A percentile compares a stretch with the other conserved stretches of the same genome.
These are phyloP conservation scores for Daldinia sp. DNA, from an alignment of 2,329 filamentous ascomycete species.

Conservation along the genomic window DNA sequence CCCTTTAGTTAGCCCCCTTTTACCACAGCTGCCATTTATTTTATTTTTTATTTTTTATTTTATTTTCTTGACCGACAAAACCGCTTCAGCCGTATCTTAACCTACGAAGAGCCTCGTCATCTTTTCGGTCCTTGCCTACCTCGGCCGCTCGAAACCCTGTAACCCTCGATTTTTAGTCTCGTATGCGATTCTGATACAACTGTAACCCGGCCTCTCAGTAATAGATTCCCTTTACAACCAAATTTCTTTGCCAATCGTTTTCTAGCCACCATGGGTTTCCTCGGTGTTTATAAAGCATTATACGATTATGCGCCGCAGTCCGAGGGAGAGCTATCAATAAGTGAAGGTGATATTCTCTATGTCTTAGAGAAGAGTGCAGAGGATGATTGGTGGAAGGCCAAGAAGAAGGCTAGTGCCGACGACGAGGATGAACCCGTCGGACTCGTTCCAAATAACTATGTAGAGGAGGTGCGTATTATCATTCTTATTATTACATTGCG, in stretches of 20 bases:
- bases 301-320: slow-evolving; percentile 93
- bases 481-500: slow-evolving; percentile 59
- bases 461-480: slow-evolving; percentile 78
- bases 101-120: not conserved
- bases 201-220: not conserved
- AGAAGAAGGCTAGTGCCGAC: slow-evolving; percentile 83
- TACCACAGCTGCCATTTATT: not conserved
- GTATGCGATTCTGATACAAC: slow-evolving; percentile 2
- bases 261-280: slow-evolving; percentile 76
- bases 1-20: too few relatives aligned
- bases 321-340: slow-evolving; percentile 84
- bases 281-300: slow-evolving; percentile 87
- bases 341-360: slow-evolving; percentile 88
- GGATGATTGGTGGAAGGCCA: slow-evolving; percentile 93
- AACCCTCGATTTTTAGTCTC: not conserved
- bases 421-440: slow-evolving; percentile 93
- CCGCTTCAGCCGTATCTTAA: not conserved
- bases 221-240: not conserved
- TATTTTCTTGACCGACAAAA: not conserved
- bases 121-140: not conserved
- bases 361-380: slow-evolving; percentile 82
- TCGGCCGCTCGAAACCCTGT: not conserved
- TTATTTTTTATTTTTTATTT: too few relatives aligned
- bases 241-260: not conserved
- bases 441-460: slow-evolving; percentile 91